Conservation (phyloP, 176 grass and related monocot species). For the Phoenix dactylifera region DNA sequence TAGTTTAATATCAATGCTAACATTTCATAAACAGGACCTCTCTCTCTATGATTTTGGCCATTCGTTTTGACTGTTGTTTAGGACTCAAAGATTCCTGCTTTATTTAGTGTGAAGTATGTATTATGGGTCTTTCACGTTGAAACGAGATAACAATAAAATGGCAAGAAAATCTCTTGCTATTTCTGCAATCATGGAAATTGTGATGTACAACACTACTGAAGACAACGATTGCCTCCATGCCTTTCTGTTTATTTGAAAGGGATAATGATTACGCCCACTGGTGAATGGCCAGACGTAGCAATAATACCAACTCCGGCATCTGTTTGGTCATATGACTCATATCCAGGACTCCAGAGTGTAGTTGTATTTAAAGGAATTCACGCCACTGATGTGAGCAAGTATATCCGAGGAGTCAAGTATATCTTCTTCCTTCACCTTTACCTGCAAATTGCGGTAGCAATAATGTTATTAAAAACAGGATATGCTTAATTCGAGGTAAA, state of each 20-base stretch:
- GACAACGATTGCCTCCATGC: conserved; percentile 11
- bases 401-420: conserved; percentile 48
- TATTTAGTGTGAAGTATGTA: too few species aligned
- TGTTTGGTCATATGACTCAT: conserved; percentile 27
- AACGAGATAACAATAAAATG: conserved; percentile 5
- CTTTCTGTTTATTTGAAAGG: conserved; percentile 35
- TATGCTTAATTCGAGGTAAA: too few species aligned
- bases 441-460: conserved; percentile 31
- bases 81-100: too few species aligned
- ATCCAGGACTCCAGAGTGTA: conserved; percentile 65
- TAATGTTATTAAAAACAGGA: background rate
- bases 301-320: conserved; percentile 10
- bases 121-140: background rate
- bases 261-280: conserved; percentile 16
- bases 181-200: conserved; percentile 21
- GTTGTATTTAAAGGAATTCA: conserved; percentile 54
- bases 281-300: conserved; percentile 22
- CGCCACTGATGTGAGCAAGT: conserved; percentile 43
- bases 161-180: conserved; percentile 9
- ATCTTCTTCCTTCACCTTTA: conserved; percentile 52
- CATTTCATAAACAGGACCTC: too few species aligned
- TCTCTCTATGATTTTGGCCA: too few species aligned
- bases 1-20: too few species aligned
- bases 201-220: conserved; percentile 10
- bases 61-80: too few species aligned